Percentiles rank a stretch among this genome's conserved stretches.
phyloP scores from a whole-genome alignment of 305 asterid genomes.

The Andrographis paniculata region DNA sequence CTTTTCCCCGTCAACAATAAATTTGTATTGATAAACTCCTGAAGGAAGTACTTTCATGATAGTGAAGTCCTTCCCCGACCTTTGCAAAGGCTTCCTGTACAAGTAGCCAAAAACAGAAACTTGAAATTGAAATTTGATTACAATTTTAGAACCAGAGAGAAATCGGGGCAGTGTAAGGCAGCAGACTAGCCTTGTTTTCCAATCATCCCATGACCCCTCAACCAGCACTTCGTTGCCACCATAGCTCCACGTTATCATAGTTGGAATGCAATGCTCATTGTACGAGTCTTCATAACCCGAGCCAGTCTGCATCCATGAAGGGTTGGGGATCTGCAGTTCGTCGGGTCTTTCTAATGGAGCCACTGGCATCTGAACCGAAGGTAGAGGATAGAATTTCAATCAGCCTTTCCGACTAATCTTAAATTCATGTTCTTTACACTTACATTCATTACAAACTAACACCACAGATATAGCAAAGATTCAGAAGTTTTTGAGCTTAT shows the following conservation, averaged over 20 bases:
- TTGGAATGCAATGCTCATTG: slow-evolving; percentile 56
- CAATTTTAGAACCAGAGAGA: neutral
- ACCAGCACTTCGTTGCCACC: slow-evolving; percentile 73
- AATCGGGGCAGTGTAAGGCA: neutral
- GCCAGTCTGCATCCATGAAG: slow-evolving; percentile 57
- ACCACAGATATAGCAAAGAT: neutral
- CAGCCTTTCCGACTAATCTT: neutral
- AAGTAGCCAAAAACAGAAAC: neutral
- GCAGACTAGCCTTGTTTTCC: slow-evolving; percentile 60
- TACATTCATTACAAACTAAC: neutral
- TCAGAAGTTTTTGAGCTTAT: too few relatives aligned
- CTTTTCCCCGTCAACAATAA: slow-evolving; percentile 67
- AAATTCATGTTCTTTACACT: neutral
- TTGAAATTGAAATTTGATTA: neutral
- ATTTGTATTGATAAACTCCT: slow-evolving; percentile 73
- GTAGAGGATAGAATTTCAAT: slow-evolving; percentile 13
- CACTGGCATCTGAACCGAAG: slow-evolving; percentile 53
- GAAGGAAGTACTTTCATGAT: slow-evolving; percentile 72
- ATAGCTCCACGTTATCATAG: slow-evolving; percentile 69
- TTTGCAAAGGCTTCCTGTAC: slow-evolving; percentile 63
- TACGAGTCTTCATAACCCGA: slow-evolving; percentile 36
- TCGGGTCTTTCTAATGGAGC: slow-evolving; percentile 67
- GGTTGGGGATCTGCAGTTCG: slow-evolving; percentile 44
- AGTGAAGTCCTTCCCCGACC: slow-evolving; percentile 74
- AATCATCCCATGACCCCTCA: slow-evolving; percentile 91